Evolutionary conservation across 2,329 filamentous ascomycete genomes (phyloP).

Genomic region (Pseudogymnoascus sp.): DNA sequence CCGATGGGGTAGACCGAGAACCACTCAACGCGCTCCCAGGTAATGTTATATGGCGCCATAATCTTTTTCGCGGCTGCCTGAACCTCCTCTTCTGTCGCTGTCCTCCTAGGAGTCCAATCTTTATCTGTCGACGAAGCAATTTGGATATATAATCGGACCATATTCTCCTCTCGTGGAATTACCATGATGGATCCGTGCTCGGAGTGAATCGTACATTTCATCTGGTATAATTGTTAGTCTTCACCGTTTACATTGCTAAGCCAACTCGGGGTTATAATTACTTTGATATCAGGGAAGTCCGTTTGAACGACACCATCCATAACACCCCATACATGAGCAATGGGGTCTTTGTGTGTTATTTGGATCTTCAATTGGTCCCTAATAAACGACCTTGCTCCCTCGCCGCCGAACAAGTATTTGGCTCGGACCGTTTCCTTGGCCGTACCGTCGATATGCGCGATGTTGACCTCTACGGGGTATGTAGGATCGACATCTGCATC

Average conservation of each 20-base stretch:
- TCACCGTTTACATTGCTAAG: slow-evolving; percentile 30
- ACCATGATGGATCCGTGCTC: slow-evolving; percentile 71
- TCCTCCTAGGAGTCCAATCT: slow-evolving; percentile 55
- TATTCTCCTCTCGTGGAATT: slow-evolving; percentile 63
- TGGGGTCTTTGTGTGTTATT: slow-evolving; percentile 64
- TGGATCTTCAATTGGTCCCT: slow-evolving; percentile 60
- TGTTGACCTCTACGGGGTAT: slow-evolving; percentile 73
- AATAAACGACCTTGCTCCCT: slow-evolving; percentile 62
- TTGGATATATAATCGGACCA: slow-evolving; percentile 66
- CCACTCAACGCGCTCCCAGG: slow-evolving; percentile 64
- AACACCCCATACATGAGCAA: slow-evolving; percentile 67
- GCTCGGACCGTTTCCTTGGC: slow-evolving; percentile 58
- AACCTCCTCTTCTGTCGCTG: slow-evolving; percentile 56
- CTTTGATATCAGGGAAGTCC: slow-evolving; percentile 71
- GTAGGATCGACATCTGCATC: slow-evolving; percentile 48
- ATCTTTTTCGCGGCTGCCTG: slow-evolving; percentile 60
- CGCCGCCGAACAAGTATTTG: slow-evolving; percentile 66
- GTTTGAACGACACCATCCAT: slow-evolving; percentile 68
- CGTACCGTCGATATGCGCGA: slow-evolving; percentile 70
- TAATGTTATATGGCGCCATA: slow-evolving; percentile 58
- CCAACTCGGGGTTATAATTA: slow-evolving; percentile 37
- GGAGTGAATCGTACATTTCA: slow-evolving; percentile 72
- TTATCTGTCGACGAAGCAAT: slow-evolving; percentile 54
- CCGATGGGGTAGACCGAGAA: slow-evolving; percentile 72
- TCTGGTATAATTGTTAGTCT: slow-evolving; percentile 42